Evolutionary conservation across 495 filamentous ascomycete species (phyloP).

Genomic region (Neurospora sp.): DNA sequence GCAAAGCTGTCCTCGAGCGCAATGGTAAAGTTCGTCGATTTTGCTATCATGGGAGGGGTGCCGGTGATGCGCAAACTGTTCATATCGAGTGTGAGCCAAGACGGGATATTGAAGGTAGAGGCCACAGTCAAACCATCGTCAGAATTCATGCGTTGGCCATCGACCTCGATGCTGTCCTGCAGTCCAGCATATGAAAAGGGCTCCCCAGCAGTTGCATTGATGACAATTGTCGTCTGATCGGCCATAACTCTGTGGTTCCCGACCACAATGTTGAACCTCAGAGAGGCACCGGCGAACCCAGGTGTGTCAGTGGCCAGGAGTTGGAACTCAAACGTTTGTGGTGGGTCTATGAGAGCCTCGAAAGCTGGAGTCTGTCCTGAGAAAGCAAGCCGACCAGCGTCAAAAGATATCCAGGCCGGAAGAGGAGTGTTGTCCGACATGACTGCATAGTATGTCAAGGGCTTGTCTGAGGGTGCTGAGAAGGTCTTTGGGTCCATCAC

Average conservation of each 20-base stretch:
- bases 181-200: constrained; percentile 47
- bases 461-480: constrained; percentile 11
- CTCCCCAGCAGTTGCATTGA: constrained; percentile 49
- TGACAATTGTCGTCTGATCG: constrained; percentile 40
- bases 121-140: constrained; percentile 37
- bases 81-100: constrained; percentile 62
- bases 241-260: constrained; percentile 58
- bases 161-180: constrained; percentile 45
- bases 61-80: constrained; percentile 54
- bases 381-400: constrained; percentile 53
- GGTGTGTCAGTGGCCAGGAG: constrained; percentile 72
- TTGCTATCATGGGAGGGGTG: constrained; percentile 43
- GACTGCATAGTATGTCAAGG: constrained; percentile 60
- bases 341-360: constrained; percentile 50
- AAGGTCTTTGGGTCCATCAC: constrained; percentile 30
- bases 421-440: constrained; percentile 68
- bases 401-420: constrained; percentile 79
- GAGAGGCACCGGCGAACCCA: constrained; percentile 60
- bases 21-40: constrained; percentile 55
- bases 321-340: constrained; percentile 62
- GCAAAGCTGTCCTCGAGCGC: constrained; percentile 52
- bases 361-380: constrained; percentile 60
- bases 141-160: constrained; percentile 40
- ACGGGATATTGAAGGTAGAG: constrained; percentile 40
- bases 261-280: constrained; percentile 59